Conservation (phyloP, 2,329 filamentous ascomycete genomes). For the Diaporthe batatas region DNA sequence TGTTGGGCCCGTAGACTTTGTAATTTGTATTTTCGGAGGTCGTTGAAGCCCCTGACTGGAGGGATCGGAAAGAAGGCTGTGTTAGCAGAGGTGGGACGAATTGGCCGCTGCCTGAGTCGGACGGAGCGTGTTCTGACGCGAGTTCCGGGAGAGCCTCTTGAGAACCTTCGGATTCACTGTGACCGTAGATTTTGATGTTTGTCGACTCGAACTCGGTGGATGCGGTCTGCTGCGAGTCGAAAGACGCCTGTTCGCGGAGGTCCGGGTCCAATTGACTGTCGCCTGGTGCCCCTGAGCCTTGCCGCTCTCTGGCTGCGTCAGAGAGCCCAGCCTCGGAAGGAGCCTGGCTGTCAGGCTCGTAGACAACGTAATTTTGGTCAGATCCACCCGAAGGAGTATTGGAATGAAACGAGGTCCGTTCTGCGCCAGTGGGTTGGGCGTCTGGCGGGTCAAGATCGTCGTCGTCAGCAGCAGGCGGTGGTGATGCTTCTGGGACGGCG, state of each 20-base stretch:
- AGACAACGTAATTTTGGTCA: slow-evolving; percentile 63
- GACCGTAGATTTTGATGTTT: slow-evolving; percentile 68
- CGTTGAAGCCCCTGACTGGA: slow-evolving; percentile 53
- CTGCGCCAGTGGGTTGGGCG: slow-evolving; percentile 45
- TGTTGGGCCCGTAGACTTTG: slow-evolving; percentile 60
- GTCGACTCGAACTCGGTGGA: slow-evolving; percentile 64
- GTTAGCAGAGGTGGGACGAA: slow-evolving; percentile 36
- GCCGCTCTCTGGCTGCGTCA: slow-evolving; percentile 15
- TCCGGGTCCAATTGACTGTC: slow-evolving; percentile 33
- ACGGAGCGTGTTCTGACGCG: slow-evolving; percentile 11
- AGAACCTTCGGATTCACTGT: slow-evolving; percentile 50
- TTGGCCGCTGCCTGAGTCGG: slow-evolving; percentile 31
- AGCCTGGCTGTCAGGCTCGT: slow-evolving; percentile 53
- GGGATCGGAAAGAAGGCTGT: slow-evolving; percentile 36
- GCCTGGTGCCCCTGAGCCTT: slow-evolving; percentile 5
- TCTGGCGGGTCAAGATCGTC: slow-evolving; percentile 31
- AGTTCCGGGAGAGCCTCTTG: slow-evolving; percentile 34
- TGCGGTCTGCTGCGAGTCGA: slow-evolving; percentile 54
- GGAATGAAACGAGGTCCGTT: slow-evolving; percentile 54
- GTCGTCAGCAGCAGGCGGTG: slow-evolving; percentile 45
- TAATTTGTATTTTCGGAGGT: slow-evolving; percentile 63
- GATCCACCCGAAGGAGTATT: slow-evolving; percentile 58
- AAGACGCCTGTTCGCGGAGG: slow-evolving; percentile 54
- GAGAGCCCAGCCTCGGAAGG: slow-evolving; percentile 11
- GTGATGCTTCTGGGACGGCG: slow-evolving; percentile 51